phyloP scores from a whole-genome alignment of 176 grass and related monocot species.

The Triticum turgidum region DNA sequence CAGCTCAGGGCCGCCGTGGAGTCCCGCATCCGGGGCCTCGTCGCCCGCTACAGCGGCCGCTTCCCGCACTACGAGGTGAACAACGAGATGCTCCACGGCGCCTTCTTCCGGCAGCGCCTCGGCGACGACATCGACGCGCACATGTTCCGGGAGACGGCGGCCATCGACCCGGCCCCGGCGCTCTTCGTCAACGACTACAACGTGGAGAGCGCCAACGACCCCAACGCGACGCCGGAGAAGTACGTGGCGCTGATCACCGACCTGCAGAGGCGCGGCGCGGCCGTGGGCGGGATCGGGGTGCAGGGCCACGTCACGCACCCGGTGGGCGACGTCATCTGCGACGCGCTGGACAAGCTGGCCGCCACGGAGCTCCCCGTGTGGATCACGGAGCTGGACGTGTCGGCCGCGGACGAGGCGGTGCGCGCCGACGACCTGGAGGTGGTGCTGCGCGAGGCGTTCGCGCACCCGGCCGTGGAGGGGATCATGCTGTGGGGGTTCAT shows the following conservation, averaged over 20 bases:
- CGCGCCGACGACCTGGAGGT: slow-evolving; percentile 77
- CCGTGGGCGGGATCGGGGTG: slow-evolving; percentile 60
- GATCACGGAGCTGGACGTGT: slow-evolving; percentile 74
- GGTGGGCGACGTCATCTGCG: slow-evolving; percentile 52
- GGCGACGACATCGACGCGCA: slow-evolving; percentile 49
- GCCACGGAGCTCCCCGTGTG: slow-evolving; percentile 50
- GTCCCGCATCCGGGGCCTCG: slow-evolving; percentile 43
- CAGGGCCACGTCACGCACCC: slow-evolving; percentile 65
- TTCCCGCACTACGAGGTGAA: slow-evolving; percentile 81
- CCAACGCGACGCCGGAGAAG: slow-evolving; percentile 63
- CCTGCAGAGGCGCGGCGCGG: slow-evolving; percentile 59
- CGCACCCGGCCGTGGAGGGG: slow-evolving; percentile 67
- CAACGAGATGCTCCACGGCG: slow-evolving; percentile 86
- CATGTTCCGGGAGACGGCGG: slow-evolving; percentile 62
- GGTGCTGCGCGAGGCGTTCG: slow-evolving; percentile 63
- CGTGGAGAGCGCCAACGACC: slow-evolving; percentile 61
- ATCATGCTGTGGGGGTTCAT: slow-evolving; percentile 82
- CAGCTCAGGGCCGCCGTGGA: slow-evolving; percentile 48
- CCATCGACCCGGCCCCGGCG: slow-evolving; percentile 39
- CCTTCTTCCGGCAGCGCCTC: slow-evolving; percentile 41
- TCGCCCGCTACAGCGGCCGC: slow-evolving; percentile 41
- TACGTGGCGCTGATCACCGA: slow-evolving; percentile 64
- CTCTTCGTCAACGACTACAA: slow-evolving; percentile 92
- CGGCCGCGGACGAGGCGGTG: slow-evolving; percentile 48
- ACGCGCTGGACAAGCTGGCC: slow-evolving; percentile 55